Conservation (phyloP, 495 filamentous ascomycete species). For the Alectoria sarmentosa region DNA sequence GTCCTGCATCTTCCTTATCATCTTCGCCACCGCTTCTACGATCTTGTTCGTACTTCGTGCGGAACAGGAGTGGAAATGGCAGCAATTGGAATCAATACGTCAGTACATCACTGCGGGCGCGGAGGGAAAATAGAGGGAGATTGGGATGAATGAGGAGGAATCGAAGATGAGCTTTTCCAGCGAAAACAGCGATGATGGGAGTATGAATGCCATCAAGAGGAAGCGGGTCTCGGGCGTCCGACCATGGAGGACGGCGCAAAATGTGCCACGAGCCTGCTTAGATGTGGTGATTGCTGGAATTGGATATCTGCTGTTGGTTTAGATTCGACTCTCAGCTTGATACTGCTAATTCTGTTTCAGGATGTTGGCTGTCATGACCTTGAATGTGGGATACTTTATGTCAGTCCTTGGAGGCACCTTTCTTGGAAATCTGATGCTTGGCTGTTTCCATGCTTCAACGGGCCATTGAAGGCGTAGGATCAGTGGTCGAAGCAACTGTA, state of each 20-base stretch:
- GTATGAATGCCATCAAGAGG: not conserved
- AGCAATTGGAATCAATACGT: slow-evolving; percentile 58
- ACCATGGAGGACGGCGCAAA: slow-evolving; percentile 74
- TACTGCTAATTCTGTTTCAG: slow-evolving; percentile 39
- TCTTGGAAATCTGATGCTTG: slow-evolving; percentile 72
- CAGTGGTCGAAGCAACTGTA: too few species aligned
- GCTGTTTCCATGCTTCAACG: slow-evolving; percentile 35
- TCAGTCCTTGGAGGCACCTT: slow-evolving; percentile 79
- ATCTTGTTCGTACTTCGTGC: slow-evolving; percentile 59
- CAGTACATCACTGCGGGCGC: slow-evolving; percentile 64
- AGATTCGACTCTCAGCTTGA: not conserved
- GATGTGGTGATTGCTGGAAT: slow-evolving; percentile 65
- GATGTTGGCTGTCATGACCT: slow-evolving; percentile 97
- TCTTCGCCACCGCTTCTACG: slow-evolving; percentile 62
- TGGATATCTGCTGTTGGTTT: slow-evolving; percentile 72
- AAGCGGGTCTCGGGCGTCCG: slow-evolving; percentile 16
- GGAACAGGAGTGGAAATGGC: slow-evolving; percentile 49
- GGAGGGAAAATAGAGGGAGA: slow-evolving; percentile 53
- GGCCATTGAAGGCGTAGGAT: not conserved
- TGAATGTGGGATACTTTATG: slow-evolving; percentile 95
- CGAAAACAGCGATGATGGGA: not conserved
- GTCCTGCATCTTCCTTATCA: slow-evolving; percentile 80
- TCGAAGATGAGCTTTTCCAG: not conserved
- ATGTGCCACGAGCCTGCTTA: slow-evolving; percentile 63
- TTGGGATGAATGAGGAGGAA: slow-evolving; percentile 42